A percentile compares a stretch with the other conserved stretches of the same genome.
Conservation (phyloP, 176 grass and related monocot species). For the Saccharum spontaneum region DNA sequence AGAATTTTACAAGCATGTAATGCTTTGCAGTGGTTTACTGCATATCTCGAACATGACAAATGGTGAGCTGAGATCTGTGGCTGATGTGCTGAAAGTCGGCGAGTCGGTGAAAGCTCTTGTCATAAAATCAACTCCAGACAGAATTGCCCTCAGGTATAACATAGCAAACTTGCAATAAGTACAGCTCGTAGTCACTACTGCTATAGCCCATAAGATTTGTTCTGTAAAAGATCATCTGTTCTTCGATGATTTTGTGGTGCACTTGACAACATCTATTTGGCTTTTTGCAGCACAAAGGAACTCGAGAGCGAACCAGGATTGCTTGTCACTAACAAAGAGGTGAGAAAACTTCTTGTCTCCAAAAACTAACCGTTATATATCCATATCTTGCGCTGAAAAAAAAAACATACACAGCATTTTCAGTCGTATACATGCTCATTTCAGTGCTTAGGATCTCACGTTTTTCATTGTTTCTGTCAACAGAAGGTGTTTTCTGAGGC, state of each 20-base stretch:
- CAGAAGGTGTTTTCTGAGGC: conserved; percentile 85
- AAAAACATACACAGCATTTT: not conserved
- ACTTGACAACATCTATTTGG: not conserved
- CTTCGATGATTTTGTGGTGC: not conserved
- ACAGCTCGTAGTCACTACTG: not conserved
- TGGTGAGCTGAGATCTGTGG: conserved; percentile 51
- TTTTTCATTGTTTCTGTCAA: not conserved
- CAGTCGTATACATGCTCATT: not conserved
- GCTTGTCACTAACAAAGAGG: conserved; percentile 67
- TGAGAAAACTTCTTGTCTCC: not conserved
- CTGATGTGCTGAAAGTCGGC: conserved; percentile 59
- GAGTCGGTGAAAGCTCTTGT: conserved; percentile 80
- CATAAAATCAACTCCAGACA: conserved; percentile 66
- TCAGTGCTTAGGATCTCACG: not conserved
- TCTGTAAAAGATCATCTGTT: not conserved
- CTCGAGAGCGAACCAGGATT: conserved; percentile 82
- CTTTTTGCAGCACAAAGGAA: conserved; percentile 47
- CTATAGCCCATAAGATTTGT: not conserved
- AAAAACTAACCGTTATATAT: not conserved
- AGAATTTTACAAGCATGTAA: not conserved
- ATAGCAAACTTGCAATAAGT: conserved; percentile 3
- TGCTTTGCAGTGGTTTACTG: conserved; percentile 70
- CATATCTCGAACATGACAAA: conserved; percentile 73
- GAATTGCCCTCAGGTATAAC: conserved; percentile 75
- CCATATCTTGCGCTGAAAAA: not conserved